Evolutionary conservation across 768 basidiomycete genomes (phyloP).

Genomic region (Kwoniella sp.): DNA sequence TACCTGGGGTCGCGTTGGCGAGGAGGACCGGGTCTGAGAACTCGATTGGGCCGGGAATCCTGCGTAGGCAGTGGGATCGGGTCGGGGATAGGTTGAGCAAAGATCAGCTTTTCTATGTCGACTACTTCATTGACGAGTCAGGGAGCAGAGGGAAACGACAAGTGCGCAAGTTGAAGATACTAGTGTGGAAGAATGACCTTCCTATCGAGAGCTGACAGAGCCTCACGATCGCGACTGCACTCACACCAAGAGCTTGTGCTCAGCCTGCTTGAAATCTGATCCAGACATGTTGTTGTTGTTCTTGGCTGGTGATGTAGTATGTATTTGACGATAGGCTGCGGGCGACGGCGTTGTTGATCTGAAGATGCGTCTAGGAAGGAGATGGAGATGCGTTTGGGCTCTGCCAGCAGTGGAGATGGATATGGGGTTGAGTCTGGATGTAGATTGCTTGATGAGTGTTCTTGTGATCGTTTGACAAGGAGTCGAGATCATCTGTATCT

Average conservation of each 20-base stretch:
- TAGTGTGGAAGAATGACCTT: no score
- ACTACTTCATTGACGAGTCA: not conserved
- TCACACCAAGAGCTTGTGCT: constrained; percentile 51
- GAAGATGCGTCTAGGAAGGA: no score
- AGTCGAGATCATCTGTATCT: no score
- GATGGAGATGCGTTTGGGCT: no score
- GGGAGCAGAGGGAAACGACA: not conserved
- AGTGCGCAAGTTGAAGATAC: not conserved
- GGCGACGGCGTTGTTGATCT: no score
- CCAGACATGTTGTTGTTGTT: constrained; percentile 16
- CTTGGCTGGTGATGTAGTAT: not conserved
- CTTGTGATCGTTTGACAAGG: no score
- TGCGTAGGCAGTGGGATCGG: no score
- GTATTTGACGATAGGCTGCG: not conserved
- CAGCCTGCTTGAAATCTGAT: constrained; percentile 40
- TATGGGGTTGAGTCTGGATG: no score
- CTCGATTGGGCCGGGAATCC: constrained; percentile 63
- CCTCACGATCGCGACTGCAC: constrained; percentile 12
- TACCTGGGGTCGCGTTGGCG: constrained; percentile 71
- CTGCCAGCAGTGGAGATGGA: no score
- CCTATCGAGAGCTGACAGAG: no score
- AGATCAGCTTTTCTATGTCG: not conserved
- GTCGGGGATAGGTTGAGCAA: not conserved
- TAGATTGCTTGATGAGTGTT: no score
- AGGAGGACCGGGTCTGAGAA: constrained; percentile 76